Base-by-base conservation (phyloP, 2,329 filamentous ascomycete species). In the Aphanoascus verrucosus region DNA sequence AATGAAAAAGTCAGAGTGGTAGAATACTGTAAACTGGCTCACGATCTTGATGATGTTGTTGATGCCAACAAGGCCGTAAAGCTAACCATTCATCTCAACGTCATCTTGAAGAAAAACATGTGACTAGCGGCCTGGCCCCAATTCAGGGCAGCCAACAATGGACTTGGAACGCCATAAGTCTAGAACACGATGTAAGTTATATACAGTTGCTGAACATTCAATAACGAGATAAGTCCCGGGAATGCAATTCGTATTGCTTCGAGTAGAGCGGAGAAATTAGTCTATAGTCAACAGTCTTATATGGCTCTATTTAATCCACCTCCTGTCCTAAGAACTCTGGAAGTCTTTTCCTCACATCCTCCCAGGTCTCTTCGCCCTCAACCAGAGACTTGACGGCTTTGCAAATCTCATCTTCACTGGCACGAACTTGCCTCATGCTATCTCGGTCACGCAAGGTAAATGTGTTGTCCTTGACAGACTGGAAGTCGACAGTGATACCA, bases 401-500 rank as follows among this genome's bases (percentile, higher is more conserved):
- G 56, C 93, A 72, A 55, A 97, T 88, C 66, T 85, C 85, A 40
- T 86, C 84, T 67, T 93, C 80, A 58, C 82, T 83, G 9, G 86
- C 87, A 57, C 93, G 85, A 55, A 97, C 89, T 74, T 97, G 91
- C 68, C 83, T 86, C 52, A 88, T 96, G 41, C 84, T 85, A 73
- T 97, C 93, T 59, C 89, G 84, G 69, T 97, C 91, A 66, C 91
- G 79, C 59, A 97, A 80, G 1, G 91, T 97, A 65, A 94, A 81
- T 6, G 85, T 86, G 66, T 81, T 81, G 68, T 96, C 89, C 71
- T 94, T 83, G 61, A 95, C 75, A 46, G 88, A 94, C 76, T 97
- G 88, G 79, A 96, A 97, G 70, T 97, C 91, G 56, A 97, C 81
- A 0, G 91, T 97, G 69, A 97, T 84, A 66, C 89, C 91, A 59